A percentile compares a stretch with the other conserved stretches of the same genome.
phyloP scores from a whole-genome alignment of 768 basidiomycete species.

The Boletus reticulatus region DNA sequence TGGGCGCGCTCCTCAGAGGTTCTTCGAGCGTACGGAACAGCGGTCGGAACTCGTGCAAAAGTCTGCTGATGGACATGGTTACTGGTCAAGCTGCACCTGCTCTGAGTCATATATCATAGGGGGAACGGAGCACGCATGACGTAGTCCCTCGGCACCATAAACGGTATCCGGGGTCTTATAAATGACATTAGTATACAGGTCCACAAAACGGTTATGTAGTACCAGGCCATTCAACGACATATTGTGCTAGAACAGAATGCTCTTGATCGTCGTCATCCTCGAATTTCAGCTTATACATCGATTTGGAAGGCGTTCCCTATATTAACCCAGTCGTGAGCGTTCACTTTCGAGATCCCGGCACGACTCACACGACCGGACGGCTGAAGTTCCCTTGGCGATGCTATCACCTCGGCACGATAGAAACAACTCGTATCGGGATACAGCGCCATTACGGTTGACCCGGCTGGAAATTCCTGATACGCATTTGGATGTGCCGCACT shows the following conservation, averaged over 20 bases:
- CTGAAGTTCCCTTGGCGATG: conserved; percentile 52
- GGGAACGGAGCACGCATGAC: conserved; percentile 8
- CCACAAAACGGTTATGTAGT: conserved; percentile 7
- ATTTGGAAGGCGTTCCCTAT: conserved; percentile 42
- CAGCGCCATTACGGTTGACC: conserved; percentile 80
- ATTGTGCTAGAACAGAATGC: conserved; percentile 70
- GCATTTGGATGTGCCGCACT: conserved; percentile 63
- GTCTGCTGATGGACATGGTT: conserved; percentile 64
- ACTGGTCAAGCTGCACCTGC: not conserved
- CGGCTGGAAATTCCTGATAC: conserved; percentile 69
- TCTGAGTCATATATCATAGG: too few species aligned
- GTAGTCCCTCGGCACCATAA: conserved; percentile 9
- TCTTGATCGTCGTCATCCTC: conserved; percentile 88
- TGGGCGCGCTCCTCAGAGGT: conserved; percentile 44
- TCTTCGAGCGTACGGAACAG: conserved; percentile 77
- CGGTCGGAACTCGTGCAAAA: conserved; percentile 70
- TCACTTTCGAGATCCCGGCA: not conserved
- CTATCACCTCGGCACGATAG: conserved; percentile 81
- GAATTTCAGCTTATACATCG: conserved; percentile 77
- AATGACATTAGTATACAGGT: too few species aligned
- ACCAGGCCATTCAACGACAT: conserved; percentile 81
- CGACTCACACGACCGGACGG: conserved; percentile 37
- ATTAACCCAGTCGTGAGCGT: conserved; percentile 9
- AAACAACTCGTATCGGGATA: conserved; percentile 92
- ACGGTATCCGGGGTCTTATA: conserved; percentile 15